Conservation (phyloP, 768 basidiomycete species). For the Clitopilus hobsonii region DNA sequence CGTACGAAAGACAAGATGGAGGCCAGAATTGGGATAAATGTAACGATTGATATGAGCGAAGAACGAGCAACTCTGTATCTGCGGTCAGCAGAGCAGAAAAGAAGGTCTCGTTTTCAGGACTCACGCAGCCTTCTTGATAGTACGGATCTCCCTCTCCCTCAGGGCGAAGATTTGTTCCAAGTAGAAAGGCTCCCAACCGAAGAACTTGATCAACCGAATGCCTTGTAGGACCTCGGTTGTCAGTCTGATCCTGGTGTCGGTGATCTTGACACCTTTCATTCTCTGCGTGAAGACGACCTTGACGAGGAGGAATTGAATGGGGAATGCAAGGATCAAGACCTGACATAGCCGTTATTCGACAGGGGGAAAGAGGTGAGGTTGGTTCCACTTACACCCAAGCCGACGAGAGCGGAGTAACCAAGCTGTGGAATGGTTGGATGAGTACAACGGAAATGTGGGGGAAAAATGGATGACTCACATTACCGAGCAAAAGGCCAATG, state of each 20-base stretch:
- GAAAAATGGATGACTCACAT: slow-evolving; percentile 21
- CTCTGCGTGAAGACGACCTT: slow-evolving; percentile 38
- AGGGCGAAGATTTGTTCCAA: slow-evolving; percentile 32
- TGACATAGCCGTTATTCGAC: slow-evolving; percentile 12
- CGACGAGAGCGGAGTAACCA: slow-evolving; percentile 54
- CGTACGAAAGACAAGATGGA: slow-evolving; percentile 47
- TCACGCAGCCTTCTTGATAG: slow-evolving; percentile 33
- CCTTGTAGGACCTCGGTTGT: slow-evolving; percentile 58
- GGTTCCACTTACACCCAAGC: slow-evolving; percentile 34
- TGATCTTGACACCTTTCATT: slow-evolving; percentile 41
- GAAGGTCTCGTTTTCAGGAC: too few species aligned
- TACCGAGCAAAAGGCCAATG: slow-evolving; percentile 44
- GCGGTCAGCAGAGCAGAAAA: too few species aligned
- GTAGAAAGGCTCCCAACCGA: slow-evolving; percentile 55
- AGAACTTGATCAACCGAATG: slow-evolving; percentile 60
- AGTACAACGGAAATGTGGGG: background rate
- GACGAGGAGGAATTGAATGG: slow-evolving; percentile 40
- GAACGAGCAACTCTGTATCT: slow-evolving; percentile 31
- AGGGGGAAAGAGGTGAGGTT: slow-evolving; percentile 2
- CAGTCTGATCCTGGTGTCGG: slow-evolving; percentile 48
- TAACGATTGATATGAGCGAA: slow-evolving; percentile 36
- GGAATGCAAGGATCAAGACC: slow-evolving; percentile 45
- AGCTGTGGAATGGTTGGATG: slow-evolving; percentile 20
- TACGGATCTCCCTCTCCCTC: slow-evolving; percentile 30
- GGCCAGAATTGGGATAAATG: slow-evolving; percentile 48